Percentiles rank a stretch among this genome's conserved stretches.
Conservation (phyloP, 768 basidiomycete species). For the Suillus luteus region DNA sequence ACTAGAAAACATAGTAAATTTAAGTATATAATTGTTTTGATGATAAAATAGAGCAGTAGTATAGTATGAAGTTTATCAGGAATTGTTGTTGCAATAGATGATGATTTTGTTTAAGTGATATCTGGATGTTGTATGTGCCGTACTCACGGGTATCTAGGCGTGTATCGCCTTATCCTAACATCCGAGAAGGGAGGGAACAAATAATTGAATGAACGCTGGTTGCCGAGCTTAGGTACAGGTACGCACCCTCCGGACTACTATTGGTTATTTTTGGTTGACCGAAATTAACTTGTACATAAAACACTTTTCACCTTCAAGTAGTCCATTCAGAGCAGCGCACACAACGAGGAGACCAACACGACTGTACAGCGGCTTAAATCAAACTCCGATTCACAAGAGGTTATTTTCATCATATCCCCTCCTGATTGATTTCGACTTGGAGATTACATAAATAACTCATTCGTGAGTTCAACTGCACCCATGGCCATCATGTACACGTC, state of each 20-base stretch:
- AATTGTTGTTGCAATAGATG: not conserved
- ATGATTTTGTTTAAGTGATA: not conserved
- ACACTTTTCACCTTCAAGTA: not conserved
- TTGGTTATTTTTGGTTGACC: slow-evolving; percentile 16
- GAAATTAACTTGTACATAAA: slow-evolving; percentile 12
- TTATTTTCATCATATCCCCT: not conserved
- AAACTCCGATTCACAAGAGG: slow-evolving; percentile 3
- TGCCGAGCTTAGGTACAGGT: slow-evolving; percentile 11
- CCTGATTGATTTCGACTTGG: not conserved
- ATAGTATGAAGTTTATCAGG: not conserved
- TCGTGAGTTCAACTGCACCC: too few relatives aligned
- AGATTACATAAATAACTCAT: not conserved
- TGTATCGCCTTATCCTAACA: slow-evolving; percentile 6
- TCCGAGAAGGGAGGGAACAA: slow-evolving; percentile 7
- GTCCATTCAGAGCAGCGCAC: too few relatives aligned
- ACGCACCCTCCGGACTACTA: slow-evolving; percentile 6
- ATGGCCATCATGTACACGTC: too few relatives aligned
- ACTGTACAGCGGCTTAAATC: not conserved
- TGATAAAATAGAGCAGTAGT: too few relatives aligned
- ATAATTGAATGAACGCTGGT: slow-evolving; percentile 6
- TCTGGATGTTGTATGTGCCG: not conserved
- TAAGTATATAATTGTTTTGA: not conserved
- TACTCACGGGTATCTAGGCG: not conserved
- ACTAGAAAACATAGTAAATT: slow-evolving; percentile 15
- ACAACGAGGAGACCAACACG: not conserved